Base-by-base conservation (phyloP, 306 rosid genomes). In the Vigna radiata region DNA sequence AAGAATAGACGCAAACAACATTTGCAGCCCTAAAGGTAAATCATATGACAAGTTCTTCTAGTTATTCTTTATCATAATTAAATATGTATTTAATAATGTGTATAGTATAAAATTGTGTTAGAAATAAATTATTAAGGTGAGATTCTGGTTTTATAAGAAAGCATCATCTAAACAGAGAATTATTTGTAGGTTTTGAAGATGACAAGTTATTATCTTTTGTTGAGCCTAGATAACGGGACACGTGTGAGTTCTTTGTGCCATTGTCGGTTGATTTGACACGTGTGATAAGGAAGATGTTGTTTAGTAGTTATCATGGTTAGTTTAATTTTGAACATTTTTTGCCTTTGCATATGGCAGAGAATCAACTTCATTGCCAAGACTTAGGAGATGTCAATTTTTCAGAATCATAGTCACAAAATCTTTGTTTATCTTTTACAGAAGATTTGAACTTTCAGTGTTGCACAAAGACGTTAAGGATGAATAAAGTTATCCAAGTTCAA, bases 161-260 rank as follows among this genome's bases (percentile, higher is more conserved):
- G 9, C 12, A 41, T 9, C 46, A 41, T 12, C 46, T 41, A 33
- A 33, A 33, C 37, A 33, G 7, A 33, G 1, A 4, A 29, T 33
- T 33, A 33, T 41, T 11, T 43, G 48, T 14, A 47, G 15, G 6
- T 12, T 25, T 25, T 12, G 7, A 58, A 8, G 64, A 25, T 6
- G 64, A 13, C 31, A 29, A 14, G 58, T 46, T 15, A 47, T 50
- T 46, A 69, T 21, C 31, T 44, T 31, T 29, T 77, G 4, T 31
- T 12, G 36, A 67, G 39, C 23, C 16, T 29, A 0, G 33, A 29
- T 65, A n/a, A 54, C 8, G 31, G 46, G 75, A 77, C 47, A 67
- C 75, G 68, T 77, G 81, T 41, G 14, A 19, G 25, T 39, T 16
- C n/a, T 18, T 37, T 43, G 43, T 54, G 47, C 49, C 39, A 47